Percentiles rank a stretch among this genome's conserved stretches.
phyloP scores from a whole-genome alignment of 2,329 filamentous ascomycete genomes.

The Cladosporium sp. region DNA sequence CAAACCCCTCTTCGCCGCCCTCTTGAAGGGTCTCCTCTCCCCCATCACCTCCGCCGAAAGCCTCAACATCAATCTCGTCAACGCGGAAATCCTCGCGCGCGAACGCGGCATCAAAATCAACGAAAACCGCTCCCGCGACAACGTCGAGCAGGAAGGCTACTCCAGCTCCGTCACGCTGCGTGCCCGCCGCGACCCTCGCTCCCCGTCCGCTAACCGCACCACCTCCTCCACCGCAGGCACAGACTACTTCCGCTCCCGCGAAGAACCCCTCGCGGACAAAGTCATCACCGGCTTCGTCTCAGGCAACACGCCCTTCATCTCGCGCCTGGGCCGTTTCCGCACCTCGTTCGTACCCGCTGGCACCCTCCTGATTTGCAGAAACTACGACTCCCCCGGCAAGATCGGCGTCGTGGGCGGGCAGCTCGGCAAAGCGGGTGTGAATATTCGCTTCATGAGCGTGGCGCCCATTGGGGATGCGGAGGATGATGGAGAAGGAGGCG shows the following conservation, averaged over 20 bases:
- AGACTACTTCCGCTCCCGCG: constrained; percentile 15
- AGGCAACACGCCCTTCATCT: constrained; percentile 64
- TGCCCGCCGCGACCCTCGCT: constrained; percentile 38
- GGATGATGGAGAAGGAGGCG: constrained; percentile 16
- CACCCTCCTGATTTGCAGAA: constrained; percentile 71
- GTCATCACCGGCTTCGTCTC: constrained; percentile 64
- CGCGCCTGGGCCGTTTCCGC: constrained; percentile 67
- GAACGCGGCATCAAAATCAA: constrained; percentile 75
- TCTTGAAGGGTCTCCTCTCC: constrained; percentile 71
- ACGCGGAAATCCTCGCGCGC: constrained; percentile 69
- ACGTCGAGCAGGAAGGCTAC: constrained; percentile 58
- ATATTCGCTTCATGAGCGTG: constrained; percentile 79
- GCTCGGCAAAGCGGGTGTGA: constrained; percentile 66
- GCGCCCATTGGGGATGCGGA: constrained; percentile 49
- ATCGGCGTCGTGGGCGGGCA: constrained; percentile 73
- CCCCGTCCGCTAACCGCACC: constrained; percentile 25
- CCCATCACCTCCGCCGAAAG: constrained; percentile 64
- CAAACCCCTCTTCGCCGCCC: constrained; percentile 71
- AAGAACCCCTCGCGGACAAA: constrained; percentile 41
- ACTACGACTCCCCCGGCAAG: constrained; percentile 77
- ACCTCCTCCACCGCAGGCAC: background rate
- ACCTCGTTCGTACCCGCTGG: constrained; percentile 71
- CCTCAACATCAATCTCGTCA: constrained; percentile 76
- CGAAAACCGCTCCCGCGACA: constrained; percentile 63
- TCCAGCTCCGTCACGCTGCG: constrained; percentile 67